Conservation (phyloP, 179 eudicot species). For the Amaranthus tricolor region DNA sequence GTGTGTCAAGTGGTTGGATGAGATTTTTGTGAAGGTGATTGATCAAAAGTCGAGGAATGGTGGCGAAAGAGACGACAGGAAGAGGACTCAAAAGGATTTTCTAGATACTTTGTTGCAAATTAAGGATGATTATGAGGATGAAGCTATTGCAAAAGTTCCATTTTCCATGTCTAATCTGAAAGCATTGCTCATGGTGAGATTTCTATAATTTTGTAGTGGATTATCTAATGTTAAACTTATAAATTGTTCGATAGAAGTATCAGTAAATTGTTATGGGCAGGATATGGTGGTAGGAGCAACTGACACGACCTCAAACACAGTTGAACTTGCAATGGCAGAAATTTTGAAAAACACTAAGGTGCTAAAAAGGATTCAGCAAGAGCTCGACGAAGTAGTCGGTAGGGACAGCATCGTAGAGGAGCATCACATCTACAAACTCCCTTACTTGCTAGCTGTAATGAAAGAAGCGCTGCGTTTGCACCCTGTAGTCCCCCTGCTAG, state of each 20-base stretch:
- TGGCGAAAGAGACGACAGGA: not conserved
- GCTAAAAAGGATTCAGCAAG: slow-evolving; percentile 45
- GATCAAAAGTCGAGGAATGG: slow-evolving; percentile 26
- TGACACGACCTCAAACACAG: slow-evolving; percentile 55
- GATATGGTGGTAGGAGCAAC: slow-evolving; percentile 70
- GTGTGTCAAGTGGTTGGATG: slow-evolving; percentile 34
- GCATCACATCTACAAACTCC: slow-evolving; percentile 45
- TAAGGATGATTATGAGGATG: slow-evolving; percentile 34
- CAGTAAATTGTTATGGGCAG: slow-evolving; percentile 18
- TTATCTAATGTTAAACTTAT: too few relatives aligned
- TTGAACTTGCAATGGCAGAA: slow-evolving; percentile 56
- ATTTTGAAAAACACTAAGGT: slow-evolving; percentile 43
- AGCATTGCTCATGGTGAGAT: slow-evolving; percentile 56
- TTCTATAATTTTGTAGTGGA: too few relatives aligned
- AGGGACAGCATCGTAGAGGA: slow-evolving; percentile 47
- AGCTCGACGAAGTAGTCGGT: slow-evolving; percentile 51
- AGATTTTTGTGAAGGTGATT: slow-evolving; percentile 41
- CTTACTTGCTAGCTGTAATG: slow-evolving; percentile 47
- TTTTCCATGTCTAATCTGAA: slow-evolving; percentile 56
- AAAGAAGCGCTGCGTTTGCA: slow-evolving; percentile 56
- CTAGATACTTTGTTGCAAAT: slow-evolving; percentile 42
- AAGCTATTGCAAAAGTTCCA: slow-evolving; percentile 28
- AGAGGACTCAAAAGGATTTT: slow-evolving; percentile 34
- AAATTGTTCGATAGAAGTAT: too few relatives aligned
- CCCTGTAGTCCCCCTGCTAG: slow-evolving; percentile 48